A percentile compares a stretch with the other conserved stretches of the same genome.
Conservation (phyloP, 139 green algal genomes). For the Picochlorum sp. region DNA sequence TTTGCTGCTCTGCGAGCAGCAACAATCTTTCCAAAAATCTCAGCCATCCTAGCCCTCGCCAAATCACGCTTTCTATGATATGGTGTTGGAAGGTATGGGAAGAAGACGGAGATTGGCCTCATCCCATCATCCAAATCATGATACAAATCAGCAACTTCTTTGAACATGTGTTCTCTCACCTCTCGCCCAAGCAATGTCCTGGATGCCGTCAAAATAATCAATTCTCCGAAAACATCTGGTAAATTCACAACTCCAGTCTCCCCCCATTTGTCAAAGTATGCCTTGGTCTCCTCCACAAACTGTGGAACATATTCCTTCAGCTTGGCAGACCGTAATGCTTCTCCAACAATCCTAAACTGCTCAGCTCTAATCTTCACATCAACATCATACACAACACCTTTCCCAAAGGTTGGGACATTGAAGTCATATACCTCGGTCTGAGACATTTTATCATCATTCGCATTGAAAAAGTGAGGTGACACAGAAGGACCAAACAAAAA, state of each 20-base stretch:
- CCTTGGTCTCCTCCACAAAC: slow-evolving; percentile 81
- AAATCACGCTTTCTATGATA: slow-evolving; percentile 79
- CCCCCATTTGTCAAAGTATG: slow-evolving; percentile 85
- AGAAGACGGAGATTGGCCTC: slow-evolving; percentile 87
- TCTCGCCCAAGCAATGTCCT: slow-evolving; percentile 89
- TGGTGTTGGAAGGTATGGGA: slow-evolving; percentile 88
- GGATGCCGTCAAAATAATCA: slow-evolving; percentile 90
- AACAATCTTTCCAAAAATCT: slow-evolving; percentile 83
- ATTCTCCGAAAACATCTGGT: slow-evolving; percentile 70
- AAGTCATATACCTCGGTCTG: slow-evolving; percentile 96
- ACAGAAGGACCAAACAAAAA: slow-evolving; percentile 92
- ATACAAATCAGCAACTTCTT: slow-evolving; percentile 69
- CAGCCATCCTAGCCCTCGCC: slow-evolving; percentile 54
- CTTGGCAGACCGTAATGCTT: slow-evolving; percentile 77
- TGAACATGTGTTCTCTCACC: slow-evolving; percentile 90
- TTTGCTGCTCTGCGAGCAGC: slow-evolving; percentile 46
- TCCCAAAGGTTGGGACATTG: slow-evolving; percentile 95
- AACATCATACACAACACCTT: slow-evolving; percentile 97
- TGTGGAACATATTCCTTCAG: slow-evolving; percentile 82
- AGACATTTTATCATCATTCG: slow-evolving; percentile 79
- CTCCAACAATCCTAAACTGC: slow-evolving; percentile 95
- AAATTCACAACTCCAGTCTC: slow-evolving; percentile 84
- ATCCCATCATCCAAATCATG: slow-evolving; percentile 96
- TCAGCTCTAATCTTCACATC: slow-evolving; percentile 83
- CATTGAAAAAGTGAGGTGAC: slow-evolving; percentile 93